phyloP scores from a whole-genome alignment of 2,329 filamentous ascomycete genomes.

The Aspergillus ibericus region DNA sequence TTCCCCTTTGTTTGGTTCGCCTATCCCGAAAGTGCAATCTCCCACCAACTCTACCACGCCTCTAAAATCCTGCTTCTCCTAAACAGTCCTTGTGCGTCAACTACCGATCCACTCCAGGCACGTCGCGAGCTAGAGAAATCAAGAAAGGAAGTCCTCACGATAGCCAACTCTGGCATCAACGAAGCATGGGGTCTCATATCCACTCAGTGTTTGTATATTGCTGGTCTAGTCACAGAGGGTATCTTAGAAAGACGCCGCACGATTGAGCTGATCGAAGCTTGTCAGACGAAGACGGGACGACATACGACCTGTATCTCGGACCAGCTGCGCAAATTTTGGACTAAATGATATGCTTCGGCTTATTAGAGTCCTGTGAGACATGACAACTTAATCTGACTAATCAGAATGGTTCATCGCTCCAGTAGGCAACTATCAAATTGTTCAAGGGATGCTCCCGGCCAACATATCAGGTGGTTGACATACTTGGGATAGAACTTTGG shows the following conservation, averaged over 20 bases:
- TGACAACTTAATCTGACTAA: no score
- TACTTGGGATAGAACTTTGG: no score
- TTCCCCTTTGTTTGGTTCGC: slow-evolving; percentile 5
- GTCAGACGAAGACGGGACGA: not conserved
- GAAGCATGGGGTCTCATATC: slow-evolving; percentile 7
- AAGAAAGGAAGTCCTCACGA: slow-evolving; percentile 1
- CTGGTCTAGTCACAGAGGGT: slow-evolving; percentile 3
- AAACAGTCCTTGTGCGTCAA: not conserved
- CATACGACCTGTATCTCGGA: not conserved
- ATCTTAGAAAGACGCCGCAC: slow-evolving; percentile 1
- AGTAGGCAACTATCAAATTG: no score
- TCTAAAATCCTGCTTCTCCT: slow-evolving; percentile 5
- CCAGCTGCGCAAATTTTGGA: not conserved
- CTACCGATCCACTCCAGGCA: not conserved
- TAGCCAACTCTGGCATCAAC: not conserved
- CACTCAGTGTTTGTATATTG: slow-evolving; percentile 6
- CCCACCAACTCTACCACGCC: slow-evolving; percentile 6
- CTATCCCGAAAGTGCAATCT: slow-evolving; percentile 6
- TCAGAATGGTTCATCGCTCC: no score
- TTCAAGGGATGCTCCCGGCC: no score
- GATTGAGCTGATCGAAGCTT: slow-evolving; percentile 1
- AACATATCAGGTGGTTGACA: no score
- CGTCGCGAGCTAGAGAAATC: slow-evolving; percentile 3
- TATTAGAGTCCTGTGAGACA: no score
- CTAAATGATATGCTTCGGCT: no score